These are phyloP conservation scores for Aureobasidium sp. DNA, from an alignment of 2,329 filamentous ascomycete genomes.

Conservation along the genomic window DNA sequence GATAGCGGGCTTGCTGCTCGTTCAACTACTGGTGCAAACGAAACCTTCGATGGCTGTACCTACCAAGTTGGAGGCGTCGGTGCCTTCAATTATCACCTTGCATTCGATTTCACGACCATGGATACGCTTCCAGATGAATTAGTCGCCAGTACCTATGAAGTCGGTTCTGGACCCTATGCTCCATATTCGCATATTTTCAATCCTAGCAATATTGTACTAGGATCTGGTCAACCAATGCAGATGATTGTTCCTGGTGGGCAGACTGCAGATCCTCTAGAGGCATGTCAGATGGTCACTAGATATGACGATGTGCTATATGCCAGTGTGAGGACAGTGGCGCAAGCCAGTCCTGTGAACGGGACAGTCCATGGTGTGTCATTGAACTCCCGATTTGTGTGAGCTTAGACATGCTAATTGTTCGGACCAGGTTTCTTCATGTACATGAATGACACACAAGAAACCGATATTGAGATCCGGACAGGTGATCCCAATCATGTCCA, in stretches of 20 bases:
- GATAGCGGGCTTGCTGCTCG: neutral
- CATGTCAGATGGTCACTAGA: constrained; percentile 54
- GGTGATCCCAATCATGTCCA: neutral
- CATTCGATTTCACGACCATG: constrained; percentile 12
- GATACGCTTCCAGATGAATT: constrained; percentile 7
- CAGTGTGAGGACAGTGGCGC: constrained; percentile 61
- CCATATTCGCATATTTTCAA: constrained; percentile 13
- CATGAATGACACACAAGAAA: constrained; percentile 69
- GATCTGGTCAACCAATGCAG: constrained; percentile 8
- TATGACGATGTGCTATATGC: constrained; percentile 58
- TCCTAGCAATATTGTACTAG: constrained; percentile 11
- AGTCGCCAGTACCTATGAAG: constrained; percentile 9
- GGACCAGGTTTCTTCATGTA: constrained; percentile 62
- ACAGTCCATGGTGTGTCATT: constrained; percentile 54
- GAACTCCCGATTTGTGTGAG: neutral
- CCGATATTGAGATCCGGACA: constrained; percentile 55
- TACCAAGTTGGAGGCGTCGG: constrained; percentile 10
- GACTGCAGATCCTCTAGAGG: constrained; percentile 1
- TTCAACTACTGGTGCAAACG: neutral
- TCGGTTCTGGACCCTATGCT: constrained; percentile 7
- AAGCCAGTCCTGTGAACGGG: constrained; percentile 50
- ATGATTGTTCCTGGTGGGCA: constrained; percentile 10
- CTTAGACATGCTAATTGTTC: neutral
- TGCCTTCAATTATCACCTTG: constrained; percentile 11
- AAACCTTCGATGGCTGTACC: neutral